phyloP scores from a whole-genome alignment of 257 asterid species.

The Nicotiana benthamiana region DNA sequence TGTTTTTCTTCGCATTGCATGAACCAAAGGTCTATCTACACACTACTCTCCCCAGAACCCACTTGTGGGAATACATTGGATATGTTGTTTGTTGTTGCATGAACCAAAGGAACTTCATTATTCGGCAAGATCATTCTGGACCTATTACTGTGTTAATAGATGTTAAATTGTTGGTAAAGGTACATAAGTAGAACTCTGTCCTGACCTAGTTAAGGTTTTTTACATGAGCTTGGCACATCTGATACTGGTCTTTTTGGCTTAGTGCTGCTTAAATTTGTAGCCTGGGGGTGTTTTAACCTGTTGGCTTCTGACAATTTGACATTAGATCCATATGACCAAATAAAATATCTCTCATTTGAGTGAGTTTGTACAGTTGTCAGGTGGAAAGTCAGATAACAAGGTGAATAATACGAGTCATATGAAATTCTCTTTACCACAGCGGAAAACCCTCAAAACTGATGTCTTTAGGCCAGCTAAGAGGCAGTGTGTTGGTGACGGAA shows the following conservation, averaged over 20 bases:
- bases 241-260: neutral
- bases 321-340: neutral
- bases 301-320: neutral
- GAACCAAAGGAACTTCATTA: neutral
- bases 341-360: constrained; percentile 3
- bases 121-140: neutral
- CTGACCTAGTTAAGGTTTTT: neutral
- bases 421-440: constrained; percentile 48
- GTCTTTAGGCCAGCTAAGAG: constrained; percentile 62
- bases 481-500: constrained; percentile 64
- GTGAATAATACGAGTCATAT: constrained; percentile 26
- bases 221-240: neutral
- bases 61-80: too few relatives aligned
- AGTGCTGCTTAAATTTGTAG: neutral
- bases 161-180: neutral
- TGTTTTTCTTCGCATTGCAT: neutral
- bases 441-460: constrained; percentile 38
- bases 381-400: constrained; percentile 56
- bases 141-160: neutral
- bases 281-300: neutral
- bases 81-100: neutral
- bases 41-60: too few relatives aligned
- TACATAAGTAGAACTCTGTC: neutral
- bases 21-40: neutral
- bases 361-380: constrained; percentile 47